A percentile compares a stretch with the other conserved stretches of the same genome.
Evolutionary conservation across 805 yeast species (phyloP).

Genomic region (Yarrowia yakushimensis): DNA sequence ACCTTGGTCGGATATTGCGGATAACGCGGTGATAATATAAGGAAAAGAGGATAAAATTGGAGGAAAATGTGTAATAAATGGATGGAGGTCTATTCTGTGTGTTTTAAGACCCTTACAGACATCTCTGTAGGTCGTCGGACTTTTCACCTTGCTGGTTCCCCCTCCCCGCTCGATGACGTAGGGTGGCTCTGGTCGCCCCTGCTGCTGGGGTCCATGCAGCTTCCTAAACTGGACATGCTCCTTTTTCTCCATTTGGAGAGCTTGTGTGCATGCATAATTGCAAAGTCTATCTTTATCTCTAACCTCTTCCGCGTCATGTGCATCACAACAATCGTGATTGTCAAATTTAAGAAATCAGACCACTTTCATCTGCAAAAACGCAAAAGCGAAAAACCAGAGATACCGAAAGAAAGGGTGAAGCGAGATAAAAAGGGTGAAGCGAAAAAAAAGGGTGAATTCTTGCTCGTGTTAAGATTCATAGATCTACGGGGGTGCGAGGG

Average conservation of each 20-base stretch:
- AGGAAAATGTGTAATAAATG: no score
- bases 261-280: not conserved
- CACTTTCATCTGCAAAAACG: slow-evolving; percentile 1
- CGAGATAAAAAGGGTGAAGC: not conserved
- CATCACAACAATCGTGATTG: slow-evolving; percentile 18
- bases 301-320: slow-evolving; percentile 22
- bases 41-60: no score
- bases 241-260: not conserved
- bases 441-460: not conserved
- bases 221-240: slow-evolving; percentile 9
- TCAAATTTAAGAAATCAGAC: slow-evolving; percentile 9
- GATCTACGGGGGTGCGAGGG: not conserved
- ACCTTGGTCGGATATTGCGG: not conserved
- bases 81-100: no score
- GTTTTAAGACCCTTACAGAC: no score
- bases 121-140: no score
- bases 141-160: not conserved
- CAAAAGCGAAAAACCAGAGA: not conserved
- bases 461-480: not conserved
- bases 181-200: not conserved
- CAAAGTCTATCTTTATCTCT: not conserved
- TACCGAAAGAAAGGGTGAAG: not conserved
- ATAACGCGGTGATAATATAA: no score
- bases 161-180: not conserved
- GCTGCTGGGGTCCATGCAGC: slow-evolving; percentile 13